Conservation (phyloP, 208 protist genomes). For the Crithidia acanthocephali region DNA sequence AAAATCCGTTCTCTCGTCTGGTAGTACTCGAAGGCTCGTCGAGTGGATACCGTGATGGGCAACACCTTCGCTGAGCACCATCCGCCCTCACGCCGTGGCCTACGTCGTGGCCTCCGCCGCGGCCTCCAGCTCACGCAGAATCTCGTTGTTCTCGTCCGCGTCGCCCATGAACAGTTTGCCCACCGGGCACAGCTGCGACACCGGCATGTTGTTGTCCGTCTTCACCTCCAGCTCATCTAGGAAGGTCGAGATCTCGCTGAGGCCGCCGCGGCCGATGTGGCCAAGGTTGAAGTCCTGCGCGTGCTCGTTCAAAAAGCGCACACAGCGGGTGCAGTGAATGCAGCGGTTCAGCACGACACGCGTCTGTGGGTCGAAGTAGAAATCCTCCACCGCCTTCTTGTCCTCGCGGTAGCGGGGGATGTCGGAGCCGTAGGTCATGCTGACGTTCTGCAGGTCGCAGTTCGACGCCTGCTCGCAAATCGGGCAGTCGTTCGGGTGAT, state of each 20-base stretch:
- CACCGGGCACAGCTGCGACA: slow-evolving; percentile 89
- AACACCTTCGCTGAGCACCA: not conserved
- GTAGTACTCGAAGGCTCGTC: too few relatives aligned
- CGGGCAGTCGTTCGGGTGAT: slow-evolving; percentile 97
- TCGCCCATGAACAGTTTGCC: slow-evolving; percentile 82
- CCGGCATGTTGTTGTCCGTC: slow-evolving; percentile 90
- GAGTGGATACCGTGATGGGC: too few relatives aligned
- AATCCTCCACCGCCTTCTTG: slow-evolving; percentile 94
- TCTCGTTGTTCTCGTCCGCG: slow-evolving; percentile 85
- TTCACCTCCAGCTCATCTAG: slow-evolving; percentile 92
- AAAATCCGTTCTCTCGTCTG: not conserved
- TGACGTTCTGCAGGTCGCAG: slow-evolving; percentile 97
- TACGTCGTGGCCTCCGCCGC: slow-evolving; percentile 25
- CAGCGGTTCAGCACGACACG: slow-evolving; percentile 96
- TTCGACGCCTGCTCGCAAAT: slow-evolving; percentile 98
- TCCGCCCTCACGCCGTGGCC: too few relatives aligned
- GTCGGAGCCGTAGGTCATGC: slow-evolving; percentile 92
- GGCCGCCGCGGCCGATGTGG: slow-evolving; percentile 94
- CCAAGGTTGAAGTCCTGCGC: slow-evolving; percentile 95
- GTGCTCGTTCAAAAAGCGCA: slow-evolving; percentile 96
- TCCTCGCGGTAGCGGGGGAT: slow-evolving; percentile 91
- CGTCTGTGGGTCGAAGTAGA: slow-evolving; percentile 96
- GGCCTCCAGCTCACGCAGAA: slow-evolving; percentile 60
- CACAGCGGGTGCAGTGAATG: slow-evolving; percentile 98
- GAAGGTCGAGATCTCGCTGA: slow-evolving; percentile 95